Base-by-base conservation (phyloP, 2,329 filamentous ascomycete genomes). In the Fusarium kyushuense region DNA sequence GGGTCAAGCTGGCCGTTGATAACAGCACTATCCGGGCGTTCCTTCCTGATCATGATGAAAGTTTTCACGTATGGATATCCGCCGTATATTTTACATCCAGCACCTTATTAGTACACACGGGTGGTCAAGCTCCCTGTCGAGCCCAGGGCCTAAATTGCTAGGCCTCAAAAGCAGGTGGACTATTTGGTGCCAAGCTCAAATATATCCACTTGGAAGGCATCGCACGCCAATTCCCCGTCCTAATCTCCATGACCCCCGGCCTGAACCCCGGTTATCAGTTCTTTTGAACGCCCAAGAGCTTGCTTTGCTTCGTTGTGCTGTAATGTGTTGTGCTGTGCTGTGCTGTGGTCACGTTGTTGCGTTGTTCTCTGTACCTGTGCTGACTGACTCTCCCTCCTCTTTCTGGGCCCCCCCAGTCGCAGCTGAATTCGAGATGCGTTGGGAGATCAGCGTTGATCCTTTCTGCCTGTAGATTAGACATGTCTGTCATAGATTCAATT, bases 171-270 rank as follows among this genome's bases (percentile, higher is more conserved):
- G 43, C 52, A 32, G 35, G 46, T 54, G 48, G 54, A 30, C 53
- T 49, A 53, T 65, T 57, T 57, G 46, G 43, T 68, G 64, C 64
- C 52, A 55, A 55, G 65, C 46, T 41, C 21, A 43, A 45, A 25
- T 48, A 38, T 40, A 52, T 58, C 65, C 65, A 69, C 65, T 49
- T 54, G 48, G 29, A 65, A 61, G 64, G 38, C 59, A 64, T 52
- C 54, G 52, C 60, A 69, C 47, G 48, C 65, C 65, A 69, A 53
- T 69, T 68, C 65, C 65, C 65, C 65, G 53, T 68, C 54, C 55
- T 55, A 65, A 69, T 69, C 55, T 68, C 65, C 65, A 68, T 69
- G 29, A 35, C 42, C 55, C 52, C 51, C 42, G 35, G 45, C 29
- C 43, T 36, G 23, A 58, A 45, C 63, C 64, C 63, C 29, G 33